Evolutionary conservation across 768 basidiomycete species (phyloP).

Genomic region (Kwoniella shandongensis): DNA sequence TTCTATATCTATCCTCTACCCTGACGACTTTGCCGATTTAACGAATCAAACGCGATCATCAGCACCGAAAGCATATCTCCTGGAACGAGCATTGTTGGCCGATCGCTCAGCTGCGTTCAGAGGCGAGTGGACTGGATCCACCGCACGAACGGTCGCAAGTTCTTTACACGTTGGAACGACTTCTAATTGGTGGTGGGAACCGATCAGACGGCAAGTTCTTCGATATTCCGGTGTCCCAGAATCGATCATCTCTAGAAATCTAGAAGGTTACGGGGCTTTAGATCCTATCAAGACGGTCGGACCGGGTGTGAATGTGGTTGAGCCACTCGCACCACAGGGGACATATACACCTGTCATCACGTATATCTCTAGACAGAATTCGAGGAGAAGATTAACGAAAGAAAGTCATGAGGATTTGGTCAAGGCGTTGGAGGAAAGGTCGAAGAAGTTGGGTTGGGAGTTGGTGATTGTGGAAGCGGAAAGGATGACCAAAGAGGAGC

Average conservation of each 20-base stretch:
- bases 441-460: slow-evolving; percentile 72
- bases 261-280: slow-evolving; percentile 47
- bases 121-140: slow-evolving; percentile 63
- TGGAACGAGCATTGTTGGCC: slow-evolving; percentile 67
- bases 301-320: slow-evolving; percentile 17
- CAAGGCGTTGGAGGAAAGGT: slow-evolving; percentile 65
- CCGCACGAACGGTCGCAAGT: slow-evolving; percentile 69
- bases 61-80: slow-evolving; percentile 62
- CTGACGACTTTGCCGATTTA: slow-evolving; percentile 72
- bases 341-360: slow-evolving; percentile 72
- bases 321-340: slow-evolving; percentile 25
- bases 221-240: slow-evolving; percentile 63
- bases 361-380: slow-evolving; percentile 81
- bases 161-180: slow-evolving; percentile 57
- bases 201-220: slow-evolving; percentile 66
- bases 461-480: slow-evolving; percentile 52
- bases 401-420: slow-evolving; percentile 79
- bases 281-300: slow-evolving; percentile 32
- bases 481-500: slow-evolving; percentile 51
- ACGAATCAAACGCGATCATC: slow-evolving; percentile 46
- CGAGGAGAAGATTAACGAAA: slow-evolving; percentile 72
- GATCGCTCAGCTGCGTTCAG: slow-evolving; percentile 77
- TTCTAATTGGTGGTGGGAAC: slow-evolving; percentile 73
- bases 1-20: slow-evolving; percentile 59
- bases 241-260: slow-evolving; percentile 41